Percentiles rank a stretch among this genome's conserved stretches.
phyloP scores from a whole-genome alignment of 192 early-diverging fungal genomes.

The Coemansia sp. region DNA sequence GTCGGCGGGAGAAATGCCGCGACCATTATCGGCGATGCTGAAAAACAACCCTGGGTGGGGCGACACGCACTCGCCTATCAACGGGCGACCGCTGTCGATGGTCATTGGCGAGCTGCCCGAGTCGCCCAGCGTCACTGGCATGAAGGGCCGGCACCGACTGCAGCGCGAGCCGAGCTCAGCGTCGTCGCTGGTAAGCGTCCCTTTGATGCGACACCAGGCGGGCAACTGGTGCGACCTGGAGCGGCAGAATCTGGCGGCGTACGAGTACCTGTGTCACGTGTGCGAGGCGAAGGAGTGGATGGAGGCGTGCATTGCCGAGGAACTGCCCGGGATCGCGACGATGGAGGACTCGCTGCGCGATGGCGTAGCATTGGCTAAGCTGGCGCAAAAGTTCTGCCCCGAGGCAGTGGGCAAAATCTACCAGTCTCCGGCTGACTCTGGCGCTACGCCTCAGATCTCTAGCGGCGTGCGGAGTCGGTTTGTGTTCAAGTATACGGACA shows the following conservation, averaged over 20 bases:
- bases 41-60: neutral
- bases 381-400: slow-evolving; percentile 84
- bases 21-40: neutral
- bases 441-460: neutral
- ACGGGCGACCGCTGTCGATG: slow-evolving; percentile 34
- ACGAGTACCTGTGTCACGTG: slow-evolving; percentile 99
- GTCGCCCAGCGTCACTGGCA: slow-evolving; percentile 53
- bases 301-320: slow-evolving; percentile 85
- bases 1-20: neutral
- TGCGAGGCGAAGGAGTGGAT: slow-evolving; percentile 99
- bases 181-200: slow-evolving; percentile 1
- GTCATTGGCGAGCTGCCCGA: slow-evolving; percentile 48
- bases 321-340: slow-evolving; percentile 71
- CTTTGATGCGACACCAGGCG: neutral
- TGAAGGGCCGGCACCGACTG: slow-evolving; percentile 51
- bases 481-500: slow-evolving; percentile 95
- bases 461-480: slow-evolving; percentile 60
- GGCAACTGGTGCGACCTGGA: slow-evolving; percentile 86
- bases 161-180: slow-evolving; percentile 39
- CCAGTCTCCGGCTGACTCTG: slow-evolving; percentile 35
- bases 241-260: slow-evolving; percentile 87
- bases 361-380: slow-evolving; percentile 88
- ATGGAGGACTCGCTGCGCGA: slow-evolving; percentile 93
- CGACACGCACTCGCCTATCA: slow-evolving; percentile 13
- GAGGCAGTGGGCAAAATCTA: slow-evolving; percentile 85